phyloP scores from a whole-genome alignment of 2,329 filamentous ascomycete genomes.

The Ophiostoma ulmi region DNA sequence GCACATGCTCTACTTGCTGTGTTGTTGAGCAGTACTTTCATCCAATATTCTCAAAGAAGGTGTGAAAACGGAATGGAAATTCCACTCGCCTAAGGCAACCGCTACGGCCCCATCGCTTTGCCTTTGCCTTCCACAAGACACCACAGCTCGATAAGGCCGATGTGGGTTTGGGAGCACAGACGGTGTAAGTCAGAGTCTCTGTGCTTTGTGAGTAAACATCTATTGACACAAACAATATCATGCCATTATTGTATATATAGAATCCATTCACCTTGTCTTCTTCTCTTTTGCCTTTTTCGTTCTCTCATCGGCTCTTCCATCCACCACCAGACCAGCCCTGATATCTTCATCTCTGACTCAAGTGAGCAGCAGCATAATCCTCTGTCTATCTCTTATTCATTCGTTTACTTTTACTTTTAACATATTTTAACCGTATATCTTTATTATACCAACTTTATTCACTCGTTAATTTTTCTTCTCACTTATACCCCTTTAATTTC shows the following conservation, averaged over 20 bases:
- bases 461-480: not conserved
- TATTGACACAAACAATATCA: not conserved
- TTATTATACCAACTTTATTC: not conserved
- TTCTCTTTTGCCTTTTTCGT: slow-evolving; percentile 1
- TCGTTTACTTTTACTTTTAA: not conserved
- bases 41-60: not conserved
- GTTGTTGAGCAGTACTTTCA: not conserved
- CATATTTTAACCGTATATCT: not conserved
- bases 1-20: not conserved
- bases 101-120: not conserved
- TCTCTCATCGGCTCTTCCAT: slow-evolving; percentile 10
- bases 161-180: not conserved
- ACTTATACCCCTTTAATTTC: slow-evolving; percentile 8
- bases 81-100: slow-evolving; percentile 9
- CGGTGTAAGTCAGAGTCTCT: not conserved
- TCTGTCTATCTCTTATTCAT: slow-evolving; percentile 1
- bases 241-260: slow-evolving; percentile 21
- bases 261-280: slow-evolving; percentile 20
- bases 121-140: not conserved
- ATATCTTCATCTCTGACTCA: slow-evolving; percentile 14
- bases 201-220: not conserved
- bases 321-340: slow-evolving; percentile 13
- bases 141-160: not conserved
- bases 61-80: slow-evolving; percentile 17
- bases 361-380: slow-evolving; percentile 21